These are phyloP conservation scores for Solanum neorickii DNA, from an alignment of 257 asterid species.

Conservation along the genomic window DNA sequence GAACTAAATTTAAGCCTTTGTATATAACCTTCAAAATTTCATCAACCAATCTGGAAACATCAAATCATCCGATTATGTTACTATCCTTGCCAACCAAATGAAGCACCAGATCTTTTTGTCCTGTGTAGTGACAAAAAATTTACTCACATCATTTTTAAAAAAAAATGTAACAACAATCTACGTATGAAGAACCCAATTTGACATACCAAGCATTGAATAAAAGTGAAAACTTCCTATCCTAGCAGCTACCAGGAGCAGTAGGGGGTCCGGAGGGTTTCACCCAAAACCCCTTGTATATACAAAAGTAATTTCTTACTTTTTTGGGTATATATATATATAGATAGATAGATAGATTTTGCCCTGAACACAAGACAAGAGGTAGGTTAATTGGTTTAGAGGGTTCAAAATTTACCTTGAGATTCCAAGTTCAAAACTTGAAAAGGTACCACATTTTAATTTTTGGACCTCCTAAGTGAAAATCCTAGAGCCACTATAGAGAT, in stretches of 20 bases:
- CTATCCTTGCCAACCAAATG: constrained; percentile 1
- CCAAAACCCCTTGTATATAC: neutral
- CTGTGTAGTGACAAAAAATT: neutral
- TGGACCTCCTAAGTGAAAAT: neutral
- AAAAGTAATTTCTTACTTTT: neutral
- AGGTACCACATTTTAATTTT: neutral
- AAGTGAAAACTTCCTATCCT: neutral
- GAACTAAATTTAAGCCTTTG: neutral
- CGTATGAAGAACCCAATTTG: neutral
- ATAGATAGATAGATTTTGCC: neutral
- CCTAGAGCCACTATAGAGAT: neutral
- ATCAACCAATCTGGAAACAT: neutral
- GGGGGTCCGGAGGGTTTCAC: neutral
- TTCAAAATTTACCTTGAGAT: neutral
- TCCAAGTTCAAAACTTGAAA: neutral
- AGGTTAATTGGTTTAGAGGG: neutral
- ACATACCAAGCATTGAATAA: neutral
- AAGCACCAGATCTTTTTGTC: neutral
- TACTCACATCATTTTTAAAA: neutral
- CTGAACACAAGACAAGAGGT: neutral
- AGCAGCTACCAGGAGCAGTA: neutral
- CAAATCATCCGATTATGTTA: neutral
- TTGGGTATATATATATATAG: neutral
- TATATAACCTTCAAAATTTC: neutral
- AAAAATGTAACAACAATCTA: neutral